Evolutionary conservation across 2,329 filamentous ascomycete species (phyloP).

Genomic region (Colletotrichum coccodes): DNA sequence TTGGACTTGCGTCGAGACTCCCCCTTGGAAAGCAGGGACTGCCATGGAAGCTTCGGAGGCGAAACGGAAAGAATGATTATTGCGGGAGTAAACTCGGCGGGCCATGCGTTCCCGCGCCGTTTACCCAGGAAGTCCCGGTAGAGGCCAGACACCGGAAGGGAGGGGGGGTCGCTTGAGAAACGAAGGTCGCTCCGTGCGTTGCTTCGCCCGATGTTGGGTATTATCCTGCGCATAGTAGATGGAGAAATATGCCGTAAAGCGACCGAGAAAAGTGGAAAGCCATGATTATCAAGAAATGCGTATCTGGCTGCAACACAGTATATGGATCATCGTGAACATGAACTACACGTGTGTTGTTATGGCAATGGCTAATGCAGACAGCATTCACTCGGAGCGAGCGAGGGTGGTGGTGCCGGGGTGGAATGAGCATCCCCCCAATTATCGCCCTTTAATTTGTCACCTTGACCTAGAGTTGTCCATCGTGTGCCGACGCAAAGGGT

Average conservation of each 20-base stretch:
- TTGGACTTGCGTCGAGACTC: background rate
- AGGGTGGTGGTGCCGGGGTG: background rate
- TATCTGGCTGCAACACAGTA: background rate
- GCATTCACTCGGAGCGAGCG: background rate
- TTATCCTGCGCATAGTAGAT: constrained; percentile 11
- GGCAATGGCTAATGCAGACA: background rate
- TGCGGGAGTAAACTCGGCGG: background rate
- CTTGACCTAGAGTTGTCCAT: background rate
- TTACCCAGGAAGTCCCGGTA: background rate
- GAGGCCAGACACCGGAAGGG: background rate
- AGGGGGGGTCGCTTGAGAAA: background rate
- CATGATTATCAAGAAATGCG: background rate
- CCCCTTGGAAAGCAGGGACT: background rate
- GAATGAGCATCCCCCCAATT: background rate
- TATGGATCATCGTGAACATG: constrained; percentile 1
- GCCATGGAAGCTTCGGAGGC: background rate
- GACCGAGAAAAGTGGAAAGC: constrained; percentile 27
- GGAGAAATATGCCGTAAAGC: constrained; percentile 21
- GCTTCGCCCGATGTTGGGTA: background rate
- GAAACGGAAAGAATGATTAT: constrained; percentile 21
- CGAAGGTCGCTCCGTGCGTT: constrained; percentile 1
- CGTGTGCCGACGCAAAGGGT: background rate
- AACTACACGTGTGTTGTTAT: too few relatives aligned
- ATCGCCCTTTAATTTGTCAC: background rate
- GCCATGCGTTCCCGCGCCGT: constrained; percentile 1